A percentile compares a stretch with the other conserved stretches of the same genome.
phyloP scores from a whole-genome alignment of 2,329 filamentous ascomycete genomes.

The Fusarium pseudograminearum region DNA sequence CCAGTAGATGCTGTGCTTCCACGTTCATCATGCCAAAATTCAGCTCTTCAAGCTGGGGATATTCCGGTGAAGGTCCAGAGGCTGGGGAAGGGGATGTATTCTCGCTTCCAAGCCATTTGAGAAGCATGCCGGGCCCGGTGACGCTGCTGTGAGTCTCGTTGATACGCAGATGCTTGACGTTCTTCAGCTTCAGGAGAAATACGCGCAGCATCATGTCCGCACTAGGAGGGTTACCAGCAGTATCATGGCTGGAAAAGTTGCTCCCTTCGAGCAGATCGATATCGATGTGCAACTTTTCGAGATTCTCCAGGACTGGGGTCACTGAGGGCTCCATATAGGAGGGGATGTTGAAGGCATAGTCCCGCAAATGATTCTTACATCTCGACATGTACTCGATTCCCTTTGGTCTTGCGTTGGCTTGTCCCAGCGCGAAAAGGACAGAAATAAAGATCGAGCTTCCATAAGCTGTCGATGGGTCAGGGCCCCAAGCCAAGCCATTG shows the following conservation, averaged over 20 bases:
- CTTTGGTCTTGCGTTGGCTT: slow-evolving; percentile 53
- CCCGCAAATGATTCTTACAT: slow-evolving; percentile 48
- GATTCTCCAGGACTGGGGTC: slow-evolving; percentile 56
- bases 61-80: slow-evolving; percentile 43
- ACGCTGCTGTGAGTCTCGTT: slow-evolving; percentile 52
- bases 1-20: slow-evolving; percentile 48
- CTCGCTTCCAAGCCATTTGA: slow-evolving; percentile 55
- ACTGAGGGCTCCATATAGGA: slow-evolving; percentile 54
- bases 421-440: slow-evolving; percentile 58
- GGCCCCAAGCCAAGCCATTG: slow-evolving; percentile 1
- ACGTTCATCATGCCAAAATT: slow-evolving; percentile 59
- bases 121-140: slow-evolving; percentile 45
- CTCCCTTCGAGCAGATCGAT: slow-evolving; percentile 40
- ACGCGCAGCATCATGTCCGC: slow-evolving; percentile 38
- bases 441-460: slow-evolving; percentile 54
- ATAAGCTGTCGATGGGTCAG: slow-evolving; percentile 36
- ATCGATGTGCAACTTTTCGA: slow-evolving; percentile 58
- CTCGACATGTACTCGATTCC: slow-evolving; percentile 63
- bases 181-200: slow-evolving; percentile 48
- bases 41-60: slow-evolving; percentile 55
- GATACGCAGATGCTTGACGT: slow-evolving; percentile 65
- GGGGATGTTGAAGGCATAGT: slow-evolving; percentile 62
- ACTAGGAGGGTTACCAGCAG: slow-evolving; percentile 1
- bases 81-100: neutral
- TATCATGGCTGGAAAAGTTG: slow-evolving; percentile 7